Evolutionary conservation across 2,329 filamentous ascomycete genomes (phyloP).

Genomic region (Cylindrodendrum hubeiense): DNA sequence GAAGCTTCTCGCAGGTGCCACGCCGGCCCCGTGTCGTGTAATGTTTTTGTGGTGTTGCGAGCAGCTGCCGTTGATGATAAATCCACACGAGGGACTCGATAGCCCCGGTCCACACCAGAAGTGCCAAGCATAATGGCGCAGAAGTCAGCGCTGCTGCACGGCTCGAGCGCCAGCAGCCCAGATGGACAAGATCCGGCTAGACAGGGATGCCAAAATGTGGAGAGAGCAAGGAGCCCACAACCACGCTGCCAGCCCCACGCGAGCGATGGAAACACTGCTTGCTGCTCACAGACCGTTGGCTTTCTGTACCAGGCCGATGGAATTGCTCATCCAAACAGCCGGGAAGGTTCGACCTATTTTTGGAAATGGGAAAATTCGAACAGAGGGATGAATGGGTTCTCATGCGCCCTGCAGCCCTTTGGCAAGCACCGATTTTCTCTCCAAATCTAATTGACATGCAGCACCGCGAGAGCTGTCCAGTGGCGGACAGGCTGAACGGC

Average conservation of each 20-base stretch:
- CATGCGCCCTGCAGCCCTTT: neutral
- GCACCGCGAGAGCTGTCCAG: too few relatives aligned
- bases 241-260: slow-evolving; percentile 20
- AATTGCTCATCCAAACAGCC: neutral
- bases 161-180: slow-evolving; percentile 25
- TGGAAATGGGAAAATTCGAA: neutral
- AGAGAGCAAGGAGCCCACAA: slow-evolving; percentile 24
- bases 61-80: slow-evolving; percentile 18
- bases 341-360: neutral
- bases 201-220: slow-evolving; percentile 33
- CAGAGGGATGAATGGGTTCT: neutral
- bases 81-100: slow-evolving; percentile 15
- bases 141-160: slow-evolving; percentile 25
- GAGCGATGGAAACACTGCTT: slow-evolving; percentile 16
- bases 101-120: slow-evolving; percentile 13
- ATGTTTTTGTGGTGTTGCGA: slow-evolving; percentile 7
- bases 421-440: neutral
- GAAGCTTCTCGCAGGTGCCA: slow-evolving; percentile 7
- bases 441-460: neutral
- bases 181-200: slow-evolving; percentile 31
- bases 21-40: neutral
- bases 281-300: slow-evolving; percentile 5
- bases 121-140: slow-evolving; percentile 33
- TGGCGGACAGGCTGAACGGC: slow-evolving; percentile 2
- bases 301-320: neutral